These are phyloP conservation scores for Phyllosticta citriasiana DNA, from an alignment of 2,329 filamentous ascomycete species.

Conservation along the genomic window DNA sequence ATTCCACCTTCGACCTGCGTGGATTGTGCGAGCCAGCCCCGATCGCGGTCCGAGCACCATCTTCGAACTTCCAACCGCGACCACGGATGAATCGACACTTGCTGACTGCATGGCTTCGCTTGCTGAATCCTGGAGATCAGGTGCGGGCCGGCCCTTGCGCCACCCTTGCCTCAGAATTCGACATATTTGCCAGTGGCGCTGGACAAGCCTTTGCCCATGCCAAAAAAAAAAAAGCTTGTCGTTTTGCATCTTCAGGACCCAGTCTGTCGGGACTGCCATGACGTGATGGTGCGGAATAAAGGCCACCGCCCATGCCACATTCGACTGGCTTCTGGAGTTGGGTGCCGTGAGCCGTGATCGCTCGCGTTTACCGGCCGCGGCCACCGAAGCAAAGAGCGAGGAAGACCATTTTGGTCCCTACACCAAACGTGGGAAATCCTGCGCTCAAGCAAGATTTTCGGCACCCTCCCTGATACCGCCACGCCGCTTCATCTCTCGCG, in stretches of 20 bases:
- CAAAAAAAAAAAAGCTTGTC: not conserved
- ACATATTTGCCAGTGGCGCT: not conserved
- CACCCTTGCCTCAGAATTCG: not conserved
- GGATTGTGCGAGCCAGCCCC: not conserved
- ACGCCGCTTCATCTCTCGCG: not conserved
- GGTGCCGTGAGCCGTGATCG: not conserved
- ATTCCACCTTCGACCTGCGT: not conserved
- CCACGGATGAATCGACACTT: not conserved
- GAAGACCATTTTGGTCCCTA: not conserved
- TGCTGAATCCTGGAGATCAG: not conserved
- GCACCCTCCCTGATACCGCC: not conserved
- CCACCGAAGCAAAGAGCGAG: not conserved
- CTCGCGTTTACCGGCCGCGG: not conserved
- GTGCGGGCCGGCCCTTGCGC: constrained; percentile 5
- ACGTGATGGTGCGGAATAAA: not conserved
- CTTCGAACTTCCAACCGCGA: not conserved
- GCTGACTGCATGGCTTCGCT: not conserved
- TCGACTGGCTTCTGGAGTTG: not conserved
- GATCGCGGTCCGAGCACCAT: not conserved
- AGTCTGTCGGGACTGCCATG: not conserved
- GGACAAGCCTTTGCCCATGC: not conserved
- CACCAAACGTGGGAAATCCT: not conserved
- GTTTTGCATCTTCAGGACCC: not conserved
- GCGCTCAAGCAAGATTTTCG: not conserved
- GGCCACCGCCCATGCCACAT: not conserved